A percentile compares a stretch with the other conserved stretches of the same genome.
These are phyloP conservation scores for Scutellaria minor DNA, from an alignment of 257 asterid species.

Conservation along the genomic window DNA sequence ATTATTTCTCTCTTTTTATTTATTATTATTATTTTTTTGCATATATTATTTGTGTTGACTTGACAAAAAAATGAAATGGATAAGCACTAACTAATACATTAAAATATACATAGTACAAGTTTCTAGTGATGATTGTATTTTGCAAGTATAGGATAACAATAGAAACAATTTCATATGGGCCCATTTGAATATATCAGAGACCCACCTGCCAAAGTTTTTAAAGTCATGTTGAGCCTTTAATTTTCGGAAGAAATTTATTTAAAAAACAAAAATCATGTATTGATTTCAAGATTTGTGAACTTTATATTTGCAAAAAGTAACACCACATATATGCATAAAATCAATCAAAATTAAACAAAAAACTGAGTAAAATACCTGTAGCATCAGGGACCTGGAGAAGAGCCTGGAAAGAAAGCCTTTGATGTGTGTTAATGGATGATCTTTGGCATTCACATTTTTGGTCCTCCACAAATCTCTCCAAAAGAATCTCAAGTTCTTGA, in stretches of 20 bases:
- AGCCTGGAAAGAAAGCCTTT: conserved; percentile 48
- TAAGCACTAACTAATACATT: neutral
- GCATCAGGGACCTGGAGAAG: conserved; percentile 60
- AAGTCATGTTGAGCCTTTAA: too few species aligned
- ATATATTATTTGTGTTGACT: conserved; percentile 10
- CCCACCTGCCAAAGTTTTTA: too few species aligned
- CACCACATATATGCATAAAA: too few species aligned
- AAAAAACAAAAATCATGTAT: too few species aligned
- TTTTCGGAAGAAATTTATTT: too few species aligned
- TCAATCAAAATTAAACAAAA: too few species aligned
- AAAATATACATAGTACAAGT: too few species aligned
- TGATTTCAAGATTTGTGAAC: too few species aligned
- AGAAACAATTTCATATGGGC: neutral
- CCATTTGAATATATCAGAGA: too few species aligned
- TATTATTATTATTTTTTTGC: neutral
- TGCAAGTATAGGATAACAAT: neutral
- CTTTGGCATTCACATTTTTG: conserved; percentile 39
- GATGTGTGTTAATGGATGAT: conserved; percentile 37
- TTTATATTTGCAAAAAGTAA: too few species aligned
- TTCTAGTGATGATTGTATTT: too few species aligned
- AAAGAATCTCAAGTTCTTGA: conserved; percentile 47
- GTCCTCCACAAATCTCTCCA: conserved; percentile 64
- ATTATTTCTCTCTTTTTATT: neutral
- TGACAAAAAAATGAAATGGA: neutral
- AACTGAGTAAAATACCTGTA: conserved; percentile 46